These are phyloP conservation scores for Protomyces arabidopsidicola DNA, from an alignment of 1,139 yeast species.

Conservation along the genomic window DNA sequence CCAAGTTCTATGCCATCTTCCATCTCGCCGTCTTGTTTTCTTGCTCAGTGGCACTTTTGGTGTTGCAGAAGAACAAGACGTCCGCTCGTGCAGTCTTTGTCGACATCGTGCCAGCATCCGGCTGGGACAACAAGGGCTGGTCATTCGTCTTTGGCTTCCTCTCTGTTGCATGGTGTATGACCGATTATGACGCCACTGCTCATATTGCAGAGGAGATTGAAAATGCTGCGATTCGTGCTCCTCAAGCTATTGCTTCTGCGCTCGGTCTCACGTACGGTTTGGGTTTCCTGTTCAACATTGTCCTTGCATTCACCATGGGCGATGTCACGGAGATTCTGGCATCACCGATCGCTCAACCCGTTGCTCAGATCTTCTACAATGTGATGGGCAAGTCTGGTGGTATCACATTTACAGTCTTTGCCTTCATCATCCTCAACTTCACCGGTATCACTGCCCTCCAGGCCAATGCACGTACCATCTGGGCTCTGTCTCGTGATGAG, in stretches of 20 bases:
- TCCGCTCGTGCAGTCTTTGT: slow-evolving; percentile 40
- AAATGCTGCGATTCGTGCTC: slow-evolving; percentile 63
- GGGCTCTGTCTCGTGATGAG: slow-evolving; percentile 83
- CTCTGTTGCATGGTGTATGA: slow-evolving; percentile 48
- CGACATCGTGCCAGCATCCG: slow-evolving; percentile 38
- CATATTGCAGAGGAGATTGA: slow-evolving; percentile 67
- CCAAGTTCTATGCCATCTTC: slow-evolving; percentile 46
- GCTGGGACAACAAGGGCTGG: slow-evolving; percentile 52
- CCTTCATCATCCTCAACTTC: slow-evolving; percentile 43
- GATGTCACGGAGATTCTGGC: slow-evolving; percentile 11
- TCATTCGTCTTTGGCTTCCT: slow-evolving; percentile 56
- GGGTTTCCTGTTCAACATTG: slow-evolving; percentile 39
- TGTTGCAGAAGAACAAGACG: slow-evolving; percentile 37
- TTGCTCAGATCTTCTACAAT: slow-evolving; percentile 62
- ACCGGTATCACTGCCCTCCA: slow-evolving; percentile 68
- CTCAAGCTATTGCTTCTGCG: slow-evolving; percentile 54
- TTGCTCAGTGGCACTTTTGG: slow-evolving; percentile 39
- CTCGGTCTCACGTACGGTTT: slow-evolving; percentile 54
- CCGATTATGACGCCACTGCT: slow-evolving; percentile 63
- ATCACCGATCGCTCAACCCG: slow-evolving; percentile 30
- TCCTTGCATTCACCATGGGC: slow-evolving; percentile 39
- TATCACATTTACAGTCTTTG: slow-evolving; percentile 37
- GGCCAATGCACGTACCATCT: slow-evolving; percentile 80
- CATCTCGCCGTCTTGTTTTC: slow-evolving; percentile 46
- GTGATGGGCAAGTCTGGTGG: slow-evolving; percentile 69